Base-by-base conservation (phyloP, 1,284 basidiomycete species). In the Ceratobasidium sp. region DNA sequence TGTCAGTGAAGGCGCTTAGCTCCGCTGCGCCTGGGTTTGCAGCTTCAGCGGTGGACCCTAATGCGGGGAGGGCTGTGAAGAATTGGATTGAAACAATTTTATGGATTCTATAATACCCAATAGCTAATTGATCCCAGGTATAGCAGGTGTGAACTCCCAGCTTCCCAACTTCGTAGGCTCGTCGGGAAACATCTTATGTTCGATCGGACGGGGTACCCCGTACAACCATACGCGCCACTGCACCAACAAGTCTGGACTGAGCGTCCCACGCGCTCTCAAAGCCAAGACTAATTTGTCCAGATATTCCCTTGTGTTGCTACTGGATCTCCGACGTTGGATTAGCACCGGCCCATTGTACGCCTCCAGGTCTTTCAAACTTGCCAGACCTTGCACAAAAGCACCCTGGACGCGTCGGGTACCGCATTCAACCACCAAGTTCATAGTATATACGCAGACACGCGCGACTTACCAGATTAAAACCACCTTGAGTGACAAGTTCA, bases 151-250 rank as follows among this genome's bases (percentile, higher is more conserved):
- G 36, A 41, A 41, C 36, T 41, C 11, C 36, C 36, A 41, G 36
- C 11, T 11, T 22, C 47, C 31, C 9, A 65, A 11, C 31, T 4
- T 31, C 31, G 24, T 31, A 22, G 63, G 63, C 17, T 31, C n/a
- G 24, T 31, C 63, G 19, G 63, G 63, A 1, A 65, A 33, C 3
- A 24, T 17, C 47, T 41, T 51, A 17, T 51, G 51, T 31, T 65
- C 29, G 7, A 51, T 65, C 14, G 63, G 63, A 2, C 63, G 48
- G 29, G 33, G 24, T 33, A n/a, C 48, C 9, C 47, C 63, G 27
- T 53, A 29, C 15, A 15, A 41, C 47, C 63, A 65, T 24, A 65
- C 19, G 31, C 51, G 63, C 63, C 47, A 65, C 63, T 65, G 63
- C 2, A 65, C 50, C 2, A 65, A n/a, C 3, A 48, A 17, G n/a